Conservation (phyloP, 1,139 yeast species). For the Yamadazyma diddensiae region DNA sequence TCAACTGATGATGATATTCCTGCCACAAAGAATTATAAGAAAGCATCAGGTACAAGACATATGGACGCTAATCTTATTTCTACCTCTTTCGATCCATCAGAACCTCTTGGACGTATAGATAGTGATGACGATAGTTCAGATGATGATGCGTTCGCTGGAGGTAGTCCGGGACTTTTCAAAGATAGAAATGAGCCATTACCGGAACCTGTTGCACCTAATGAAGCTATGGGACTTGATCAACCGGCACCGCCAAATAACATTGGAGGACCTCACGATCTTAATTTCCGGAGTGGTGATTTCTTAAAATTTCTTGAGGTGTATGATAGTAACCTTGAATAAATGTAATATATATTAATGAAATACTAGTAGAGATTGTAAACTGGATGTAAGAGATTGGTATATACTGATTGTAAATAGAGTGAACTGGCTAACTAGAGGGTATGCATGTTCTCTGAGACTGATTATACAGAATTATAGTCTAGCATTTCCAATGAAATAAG, state of each 20-base stretch:
- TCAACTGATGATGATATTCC: background rate
- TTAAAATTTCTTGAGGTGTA: slow-evolving; percentile 37
- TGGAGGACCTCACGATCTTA: slow-evolving; percentile 3
- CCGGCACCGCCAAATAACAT: background rate
- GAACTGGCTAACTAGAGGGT: too few relatives aligned
- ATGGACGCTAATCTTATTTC: too few relatives aligned
- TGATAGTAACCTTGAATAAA: slow-evolving; percentile 20
- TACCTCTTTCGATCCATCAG: too few relatives aligned
- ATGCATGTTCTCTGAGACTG: too few relatives aligned
- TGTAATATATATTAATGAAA: slow-evolving; percentile 1
- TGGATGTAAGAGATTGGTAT: too few relatives aligned
- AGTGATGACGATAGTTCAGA: slow-evolving; percentile 1
- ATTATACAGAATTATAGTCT: too few relatives aligned
- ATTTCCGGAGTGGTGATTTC: slow-evolving; percentile 33
- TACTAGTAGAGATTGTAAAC: too few relatives aligned
- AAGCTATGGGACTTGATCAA: background rate
- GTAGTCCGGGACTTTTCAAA: slow-evolving; percentile 1
- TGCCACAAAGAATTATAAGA: background rate
- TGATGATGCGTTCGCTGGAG: slow-evolving; percentile 1
- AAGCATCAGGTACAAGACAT: background rate
- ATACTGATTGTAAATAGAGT: too few relatives aligned
- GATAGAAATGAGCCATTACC: background rate
- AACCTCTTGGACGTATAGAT: too few relatives aligned
- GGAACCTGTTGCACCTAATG: background rate
- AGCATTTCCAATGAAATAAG: too few relatives aligned